A percentile compares a stretch with the other conserved stretches of the same genome.
These are phyloP conservation scores for Wallacemonas sp. DNA, from an alignment of 208 protist genomes.

Conservation along the genomic window DNA sequence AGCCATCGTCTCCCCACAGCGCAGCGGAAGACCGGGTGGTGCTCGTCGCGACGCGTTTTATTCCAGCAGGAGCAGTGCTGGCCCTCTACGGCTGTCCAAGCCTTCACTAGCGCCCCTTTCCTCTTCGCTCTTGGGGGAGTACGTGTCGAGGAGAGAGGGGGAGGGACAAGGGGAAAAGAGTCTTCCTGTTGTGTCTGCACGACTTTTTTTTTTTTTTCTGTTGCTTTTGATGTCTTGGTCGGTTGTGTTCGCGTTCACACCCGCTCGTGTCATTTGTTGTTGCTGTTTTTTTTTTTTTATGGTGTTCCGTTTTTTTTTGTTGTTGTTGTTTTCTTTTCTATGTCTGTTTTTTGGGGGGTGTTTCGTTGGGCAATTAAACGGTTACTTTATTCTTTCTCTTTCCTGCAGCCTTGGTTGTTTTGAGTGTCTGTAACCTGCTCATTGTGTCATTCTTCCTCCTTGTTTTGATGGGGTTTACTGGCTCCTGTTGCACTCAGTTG, in stretches of 20 bases:
- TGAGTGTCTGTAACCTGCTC: too few relatives aligned
- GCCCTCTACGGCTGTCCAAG: conserved; percentile 6
- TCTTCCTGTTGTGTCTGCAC: not conserved
- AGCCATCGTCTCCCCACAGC: not conserved
- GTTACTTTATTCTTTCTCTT: too few relatives aligned
- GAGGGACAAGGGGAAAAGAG: not conserved
- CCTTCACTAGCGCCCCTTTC: not conserved
- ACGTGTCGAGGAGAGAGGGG: not conserved
- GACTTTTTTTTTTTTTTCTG: not conserved
- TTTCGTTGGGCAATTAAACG: too few relatives aligned
- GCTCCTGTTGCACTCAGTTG: too few relatives aligned
- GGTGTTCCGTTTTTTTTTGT: too few relatives aligned
- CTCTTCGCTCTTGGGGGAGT: not conserved
- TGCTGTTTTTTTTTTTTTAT: conserved; percentile 1
- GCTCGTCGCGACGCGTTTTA: not conserved
- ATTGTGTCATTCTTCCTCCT: too few relatives aligned
- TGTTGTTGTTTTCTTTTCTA: not conserved
- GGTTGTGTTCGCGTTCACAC: not conserved
- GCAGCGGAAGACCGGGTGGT: not conserved
- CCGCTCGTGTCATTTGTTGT: not conserved
- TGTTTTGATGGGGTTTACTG: too few relatives aligned
- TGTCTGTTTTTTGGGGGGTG: not conserved
- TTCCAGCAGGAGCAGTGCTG: not conserved
- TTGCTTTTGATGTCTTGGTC: not conserved
- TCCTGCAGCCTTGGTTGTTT: too few relatives aligned